Evolutionary conservation across 2,329 filamentous ascomycete genomes (phyloP).

Genomic region (Gaeumannomyces sp.): DNA sequence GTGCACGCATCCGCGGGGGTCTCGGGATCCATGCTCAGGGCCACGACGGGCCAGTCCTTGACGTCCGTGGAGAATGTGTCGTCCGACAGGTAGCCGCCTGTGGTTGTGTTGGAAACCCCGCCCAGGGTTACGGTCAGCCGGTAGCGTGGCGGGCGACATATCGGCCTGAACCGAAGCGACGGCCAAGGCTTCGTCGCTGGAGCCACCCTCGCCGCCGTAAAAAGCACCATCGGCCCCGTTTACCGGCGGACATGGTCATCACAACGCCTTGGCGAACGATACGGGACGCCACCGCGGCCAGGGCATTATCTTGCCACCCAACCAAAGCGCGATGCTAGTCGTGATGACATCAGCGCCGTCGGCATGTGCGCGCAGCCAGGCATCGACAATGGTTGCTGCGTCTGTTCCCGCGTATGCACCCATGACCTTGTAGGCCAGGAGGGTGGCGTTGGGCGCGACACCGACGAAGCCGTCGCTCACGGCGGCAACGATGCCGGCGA

Average conservation of each 20-base stretch:
- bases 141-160: conserved; percentile 14
- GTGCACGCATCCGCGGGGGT: conserved; percentile 29
- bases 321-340: background rate
- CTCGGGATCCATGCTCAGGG: conserved; percentile 18
- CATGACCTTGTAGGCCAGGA: conserved; percentile 22
- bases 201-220: conserved; percentile 15
- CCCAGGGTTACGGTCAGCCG: conserved; percentile 9
- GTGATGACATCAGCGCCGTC: conserved; percentile 36
- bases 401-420: conserved; percentile 15
- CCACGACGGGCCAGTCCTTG: conserved; percentile 19
- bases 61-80: conserved; percentile 14
- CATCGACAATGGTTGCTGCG: conserved; percentile 26
- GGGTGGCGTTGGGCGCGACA: conserved; percentile 24
- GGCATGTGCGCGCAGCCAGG: conserved; percentile 28
- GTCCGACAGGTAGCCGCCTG: conserved; percentile 13
- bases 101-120: conserved; percentile 9
- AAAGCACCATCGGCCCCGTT: conserved; percentile 21
- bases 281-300: conserved; percentile 30
- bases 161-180: conserved; percentile 34
- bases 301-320: conserved; percentile 27
- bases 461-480: conserved; percentile 14
- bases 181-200: conserved; percentile 35
- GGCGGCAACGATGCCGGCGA: conserved; percentile 22
- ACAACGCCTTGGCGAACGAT: conserved; percentile 34
- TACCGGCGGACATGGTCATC: conserved; percentile 34